A percentile compares a stretch with the other conserved stretches of the same genome.
Conservation (phyloP, 75 land plant genomes). For the Cupressus sempervirens region DNA sequence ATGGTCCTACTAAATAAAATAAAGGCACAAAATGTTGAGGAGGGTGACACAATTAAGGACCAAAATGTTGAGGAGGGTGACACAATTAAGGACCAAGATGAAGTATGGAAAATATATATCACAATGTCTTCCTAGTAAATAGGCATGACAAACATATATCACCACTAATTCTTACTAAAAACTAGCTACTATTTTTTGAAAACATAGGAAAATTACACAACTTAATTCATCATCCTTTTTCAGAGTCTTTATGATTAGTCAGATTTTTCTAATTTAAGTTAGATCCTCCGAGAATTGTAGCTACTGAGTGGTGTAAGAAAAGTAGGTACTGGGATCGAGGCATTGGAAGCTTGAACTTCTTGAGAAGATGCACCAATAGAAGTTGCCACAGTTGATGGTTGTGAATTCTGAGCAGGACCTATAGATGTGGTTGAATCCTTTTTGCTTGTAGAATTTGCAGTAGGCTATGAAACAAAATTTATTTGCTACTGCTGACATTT, state of each 20-base stretch:
- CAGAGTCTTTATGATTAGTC: too few relatives aligned
- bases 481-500: slow-evolving; percentile 67
- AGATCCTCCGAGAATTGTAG: too few relatives aligned
- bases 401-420: slow-evolving; percentile 28
- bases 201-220: too few relatives aligned
- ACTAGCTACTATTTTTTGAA: too few relatives aligned
- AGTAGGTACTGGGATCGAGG: background rate
- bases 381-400: slow-evolving; percentile 18
- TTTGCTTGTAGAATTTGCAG: slow-evolving; percentile 53
- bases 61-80: background rate
- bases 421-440: slow-evolving; percentile 52
- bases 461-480: slow-evolving; percentile 42
- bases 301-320: slow-evolving; percentile 1
- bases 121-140: too few relatives aligned
- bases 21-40: too few relatives aligned
- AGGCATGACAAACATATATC: too few relatives aligned
- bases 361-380: slow-evolving; percentile 21
- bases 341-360: slow-evolving; percentile 10
- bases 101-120: too few relatives aligned
- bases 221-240: too few relatives aligned
- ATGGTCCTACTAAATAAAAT: background rate
- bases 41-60: too few relatives aligned
- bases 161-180: too few relatives aligned
- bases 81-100: background rate
- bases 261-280: too few relatives aligned